Evolutionary conservation across 2,329 filamentous ascomycete genomes (phyloP).

Genomic region (Talaromyces sp.): DNA sequence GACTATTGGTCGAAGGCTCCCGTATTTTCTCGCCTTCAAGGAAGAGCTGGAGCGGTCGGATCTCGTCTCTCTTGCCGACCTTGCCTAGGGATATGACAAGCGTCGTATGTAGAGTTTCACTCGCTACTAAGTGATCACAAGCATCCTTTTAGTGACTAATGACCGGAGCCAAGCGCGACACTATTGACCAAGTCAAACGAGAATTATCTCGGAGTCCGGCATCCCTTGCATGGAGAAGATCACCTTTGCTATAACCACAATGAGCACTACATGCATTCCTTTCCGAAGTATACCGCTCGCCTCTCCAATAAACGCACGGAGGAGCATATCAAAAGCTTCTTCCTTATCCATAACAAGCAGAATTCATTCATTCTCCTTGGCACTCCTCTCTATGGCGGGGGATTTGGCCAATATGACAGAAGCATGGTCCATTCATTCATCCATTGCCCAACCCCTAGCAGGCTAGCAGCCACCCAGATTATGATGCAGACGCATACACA

Average conservation of each 20-base stretch:
- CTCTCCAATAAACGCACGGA: not conserved
- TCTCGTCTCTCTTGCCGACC: not conserved
- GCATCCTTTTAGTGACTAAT: not conserved
- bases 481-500: not conserved
- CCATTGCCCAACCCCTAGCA: not conserved
- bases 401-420: not conserved
- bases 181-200: not conserved
- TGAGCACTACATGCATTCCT: slow-evolving; percentile 1
- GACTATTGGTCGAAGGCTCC: not conserved
- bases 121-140: not conserved
- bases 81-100: not conserved
- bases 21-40: not conserved
- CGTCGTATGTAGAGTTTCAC: not conserved
- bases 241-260: slow-evolving; percentile 7
- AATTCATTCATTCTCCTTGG: not conserved
- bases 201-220: not conserved
- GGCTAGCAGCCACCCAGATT: not conserved
- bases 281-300: not conserved
- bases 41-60: not conserved
- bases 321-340: not conserved
- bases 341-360: not conserved
- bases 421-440: not conserved
- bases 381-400: not conserved
- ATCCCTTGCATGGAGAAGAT: slow-evolving; percentile 13
- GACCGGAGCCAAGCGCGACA: not conserved